Evolutionary conservation across 192 early-diverging fungal species (phyloP).

Genomic region (Gamsiella multidivaricata): DNA sequence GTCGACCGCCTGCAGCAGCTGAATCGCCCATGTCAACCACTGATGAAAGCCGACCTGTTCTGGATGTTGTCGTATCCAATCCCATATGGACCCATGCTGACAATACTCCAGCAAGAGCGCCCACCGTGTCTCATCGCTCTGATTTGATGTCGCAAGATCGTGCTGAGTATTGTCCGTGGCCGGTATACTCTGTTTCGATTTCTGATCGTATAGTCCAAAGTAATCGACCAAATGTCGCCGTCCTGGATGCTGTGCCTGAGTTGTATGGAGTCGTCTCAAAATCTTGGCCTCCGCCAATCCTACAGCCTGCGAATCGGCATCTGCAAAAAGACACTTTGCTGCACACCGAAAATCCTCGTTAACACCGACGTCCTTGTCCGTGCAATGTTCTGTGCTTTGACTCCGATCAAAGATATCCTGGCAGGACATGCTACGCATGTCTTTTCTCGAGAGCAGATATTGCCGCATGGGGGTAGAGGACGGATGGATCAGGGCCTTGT

Average conservation of each 20-base stretch:
- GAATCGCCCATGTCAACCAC: conserved; percentile 66
- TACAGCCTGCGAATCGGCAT: conserved; percentile 36
- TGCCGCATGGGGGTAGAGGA: conserved; percentile 24
- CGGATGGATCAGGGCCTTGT: conserved; percentile 40
- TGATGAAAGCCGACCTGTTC: conserved; percentile 40
- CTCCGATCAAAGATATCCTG: conserved; percentile 22
- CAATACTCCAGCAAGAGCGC: conserved; percentile 67
- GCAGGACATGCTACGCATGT: conserved; percentile 14
- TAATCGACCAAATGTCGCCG: conserved; percentile 32
- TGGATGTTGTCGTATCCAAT: conserved; percentile 62
- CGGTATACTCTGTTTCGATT: conserved; percentile 1
- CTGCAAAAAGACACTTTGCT: conserved; percentile 35
- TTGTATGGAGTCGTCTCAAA: conserved; percentile 18
- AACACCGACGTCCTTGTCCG: background rate
- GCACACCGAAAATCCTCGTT: conserved; percentile 26
- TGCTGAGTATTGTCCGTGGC: background rate
- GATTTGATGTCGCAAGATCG: background rate
- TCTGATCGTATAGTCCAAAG: conserved; percentile 31
- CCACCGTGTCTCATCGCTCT: conserved; percentile 54
- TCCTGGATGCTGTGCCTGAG: conserved; percentile 20
- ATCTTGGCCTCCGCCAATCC: conserved; percentile 38
- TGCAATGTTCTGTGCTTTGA: no score
- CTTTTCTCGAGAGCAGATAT: conserved; percentile 16
- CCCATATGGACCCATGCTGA: conserved; percentile 64
- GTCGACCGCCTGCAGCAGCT: conserved; percentile 64